phyloP scores from a whole-genome alignment of 176 grass and related monocot species.

The Oryza australiensis region DNA sequence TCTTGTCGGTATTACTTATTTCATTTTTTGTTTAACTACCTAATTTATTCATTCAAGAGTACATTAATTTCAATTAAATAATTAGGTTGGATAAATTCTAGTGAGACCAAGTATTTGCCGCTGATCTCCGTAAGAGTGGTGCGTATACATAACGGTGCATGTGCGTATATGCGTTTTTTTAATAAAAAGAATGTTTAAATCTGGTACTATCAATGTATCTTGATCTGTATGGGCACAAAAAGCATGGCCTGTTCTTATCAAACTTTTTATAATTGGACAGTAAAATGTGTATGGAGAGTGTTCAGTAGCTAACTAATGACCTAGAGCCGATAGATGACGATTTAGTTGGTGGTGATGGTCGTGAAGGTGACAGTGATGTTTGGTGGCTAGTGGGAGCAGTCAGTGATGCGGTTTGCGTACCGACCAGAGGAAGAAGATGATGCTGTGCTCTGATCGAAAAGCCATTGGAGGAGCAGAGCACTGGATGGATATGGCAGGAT shows the following conservation, averaged over 20 bases:
- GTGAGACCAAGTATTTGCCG: too few species aligned
- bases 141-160: too few species aligned
- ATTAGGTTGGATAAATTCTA: too few species aligned
- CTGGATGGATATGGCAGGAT: not conserved
- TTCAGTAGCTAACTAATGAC: not conserved
- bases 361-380: constrained; percentile 12
- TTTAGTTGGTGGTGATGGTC: constrained; percentile 3
- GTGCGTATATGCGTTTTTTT: too few species aligned
- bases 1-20: not conserved
- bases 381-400: constrained; percentile 1
- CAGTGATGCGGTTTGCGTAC: constrained; percentile 38
- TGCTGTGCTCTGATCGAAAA: constrained; percentile 4
- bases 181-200: too few species aligned
- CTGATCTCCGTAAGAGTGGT: too few species aligned
- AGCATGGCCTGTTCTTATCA: not conserved
- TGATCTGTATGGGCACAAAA: not conserved
- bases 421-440: constrained; percentile 11
- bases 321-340: not conserved
- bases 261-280: not conserved
- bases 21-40: not conserved
- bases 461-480: not conserved
- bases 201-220: too few species aligned
- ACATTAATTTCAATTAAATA: too few species aligned
- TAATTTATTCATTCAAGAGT: not conserved
- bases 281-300: not conserved